Percentiles rank a stretch among this genome's conserved stretches.
Evolutionary conservation across 1,284 basidiomycete genomes (phyloP).

Genomic region (Cerioporus squamosus): DNA sequence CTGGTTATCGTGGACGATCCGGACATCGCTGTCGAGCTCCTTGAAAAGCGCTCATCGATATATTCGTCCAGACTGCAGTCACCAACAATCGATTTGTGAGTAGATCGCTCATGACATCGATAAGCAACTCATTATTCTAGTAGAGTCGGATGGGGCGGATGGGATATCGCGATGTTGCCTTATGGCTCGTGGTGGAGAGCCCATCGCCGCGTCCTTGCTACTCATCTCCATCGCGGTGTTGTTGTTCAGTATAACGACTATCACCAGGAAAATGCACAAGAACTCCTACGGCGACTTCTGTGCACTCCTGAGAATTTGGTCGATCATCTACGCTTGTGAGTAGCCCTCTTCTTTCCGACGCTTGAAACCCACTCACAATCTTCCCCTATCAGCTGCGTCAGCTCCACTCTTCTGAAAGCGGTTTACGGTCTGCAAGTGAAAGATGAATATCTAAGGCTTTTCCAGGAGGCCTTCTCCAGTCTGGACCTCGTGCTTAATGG

Average conservation of each 20-base stretch:
- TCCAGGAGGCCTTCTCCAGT: constrained; percentile 9
- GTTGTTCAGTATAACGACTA: not conserved
- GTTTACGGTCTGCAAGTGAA: constrained; percentile 19
- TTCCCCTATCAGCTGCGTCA: constrained; percentile 10
- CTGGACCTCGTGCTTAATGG: constrained; percentile 4
- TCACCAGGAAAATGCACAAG: not conserved
- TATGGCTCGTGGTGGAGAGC: not conserved
- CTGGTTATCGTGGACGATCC: constrained; percentile 1
- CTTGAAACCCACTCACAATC: no score
- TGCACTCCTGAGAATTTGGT: not conserved
- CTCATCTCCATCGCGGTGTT: constrained; percentile 11
- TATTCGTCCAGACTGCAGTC: constrained; percentile 5
- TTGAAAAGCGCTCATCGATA: constrained; percentile 5
- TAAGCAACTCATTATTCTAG: not conserved
- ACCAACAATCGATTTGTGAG: not conserved
- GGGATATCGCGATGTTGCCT: not conserved
- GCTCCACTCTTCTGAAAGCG: constrained; percentile 15
- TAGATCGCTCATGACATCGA: not conserved
- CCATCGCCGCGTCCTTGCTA: not conserved
- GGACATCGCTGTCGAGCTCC: constrained; percentile 1
- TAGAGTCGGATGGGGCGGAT: not conserved
- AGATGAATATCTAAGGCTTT: constrained; percentile 11
- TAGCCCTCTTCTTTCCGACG: no score
- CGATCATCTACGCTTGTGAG: constrained; percentile 1
- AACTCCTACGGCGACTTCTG: not conserved